Evolutionary conservation across 2,329 filamentous ascomycete species (phyloP), one percentile per base, ranked within the genome.

Genomic region (Scedosporium dehoogii): DNA sequence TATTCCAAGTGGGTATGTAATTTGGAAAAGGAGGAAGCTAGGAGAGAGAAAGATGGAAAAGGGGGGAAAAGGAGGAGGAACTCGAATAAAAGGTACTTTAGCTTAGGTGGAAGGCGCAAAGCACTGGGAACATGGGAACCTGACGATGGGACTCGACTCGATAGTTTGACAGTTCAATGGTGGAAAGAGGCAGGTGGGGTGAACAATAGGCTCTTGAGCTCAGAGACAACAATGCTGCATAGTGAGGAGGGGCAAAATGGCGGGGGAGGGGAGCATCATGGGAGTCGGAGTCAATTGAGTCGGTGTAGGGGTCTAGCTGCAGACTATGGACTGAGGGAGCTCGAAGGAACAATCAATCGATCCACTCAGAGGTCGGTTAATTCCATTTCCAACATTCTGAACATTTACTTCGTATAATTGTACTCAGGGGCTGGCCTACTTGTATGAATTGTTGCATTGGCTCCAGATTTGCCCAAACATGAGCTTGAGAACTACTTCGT

Each of bases 101-200:
- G 44, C 44, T 55, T 23, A 18, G 51, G 51, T 14, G 51, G 51
- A 55, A 55, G 51, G 51, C 18, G 12, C 51, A 14, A 14, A 55
- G 23, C 12, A 55, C 51, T 55, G 23, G 18, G 51, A 23, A 23
- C 18, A 55, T 12, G 4, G 23, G 51, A 14, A 23, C 51, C 51
- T 27, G 12, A 14, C 12, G 12, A 23, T 16, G 16, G n/a, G 4
- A 18, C 16, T 58, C 38, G 29, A 41, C 56, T 25, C n/a, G 29
- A 38, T 14, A 9, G 16, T 38, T 29, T 58, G 27, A 1, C 23
- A 6, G 16, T 14, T 38, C 6, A 16, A 33, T 27, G 16, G 42
- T 41, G 27, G 25, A 27, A 41, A 58, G 56, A 12, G 38, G 56
- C n/a, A 58, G 56, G 56, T 58, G 56, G 56, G 56, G 56, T 38